phyloP scores from a whole-genome alignment of 495 filamentous ascomycete species.

The Neurospora sp. region DNA sequence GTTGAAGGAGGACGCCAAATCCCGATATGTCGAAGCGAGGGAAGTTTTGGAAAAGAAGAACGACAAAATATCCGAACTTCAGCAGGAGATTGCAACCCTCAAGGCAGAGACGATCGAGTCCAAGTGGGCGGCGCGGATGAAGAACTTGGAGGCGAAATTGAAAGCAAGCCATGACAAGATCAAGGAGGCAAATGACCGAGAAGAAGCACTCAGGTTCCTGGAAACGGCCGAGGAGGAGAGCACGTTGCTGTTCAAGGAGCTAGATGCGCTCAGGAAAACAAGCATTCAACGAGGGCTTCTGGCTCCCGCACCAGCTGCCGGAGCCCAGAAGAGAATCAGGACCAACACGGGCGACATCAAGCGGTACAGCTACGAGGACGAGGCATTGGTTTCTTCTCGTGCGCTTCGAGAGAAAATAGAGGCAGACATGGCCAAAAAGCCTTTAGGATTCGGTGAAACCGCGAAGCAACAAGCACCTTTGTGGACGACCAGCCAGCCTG shows the following conservation, averaged over 20 bases:
- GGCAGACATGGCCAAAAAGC: conserved; percentile 12
- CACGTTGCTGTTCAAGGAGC: conserved; percentile 9
- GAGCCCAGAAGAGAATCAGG: background rate
- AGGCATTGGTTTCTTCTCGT: conserved; percentile 15
- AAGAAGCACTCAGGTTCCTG: conserved; percentile 9
- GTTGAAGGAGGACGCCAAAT: conserved; percentile 51
- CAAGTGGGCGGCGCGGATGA: conserved; percentile 10
- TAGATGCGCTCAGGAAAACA: conserved; percentile 10
- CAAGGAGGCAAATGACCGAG: conserved; percentile 3
- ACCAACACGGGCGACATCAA: conserved; percentile 5
- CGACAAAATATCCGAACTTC: conserved; percentile 43
- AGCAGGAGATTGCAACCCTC: conserved; percentile 19
- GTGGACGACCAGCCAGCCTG: background rate
- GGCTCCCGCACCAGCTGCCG: background rate
- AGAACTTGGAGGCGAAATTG: conserved; percentile 14
- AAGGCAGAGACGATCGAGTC: conserved; percentile 13
- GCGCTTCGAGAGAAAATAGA: conserved; percentile 21
- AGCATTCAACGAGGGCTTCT: conserved; percentile 7
- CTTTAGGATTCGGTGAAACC: background rate
- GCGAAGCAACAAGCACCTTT: background rate
- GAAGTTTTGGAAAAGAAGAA: conserved; percentile 55
- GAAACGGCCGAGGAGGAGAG: conserved; percentile 13
- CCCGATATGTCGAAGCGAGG: conserved; percentile 41
- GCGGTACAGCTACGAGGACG: conserved; percentile 9
- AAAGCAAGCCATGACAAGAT: conserved; percentile 9